These are phyloP conservation scores for Hymenoscyphus albidus DNA, from an alignment of 2,329 filamentous ascomycete species.

Conservation along the genomic window DNA sequence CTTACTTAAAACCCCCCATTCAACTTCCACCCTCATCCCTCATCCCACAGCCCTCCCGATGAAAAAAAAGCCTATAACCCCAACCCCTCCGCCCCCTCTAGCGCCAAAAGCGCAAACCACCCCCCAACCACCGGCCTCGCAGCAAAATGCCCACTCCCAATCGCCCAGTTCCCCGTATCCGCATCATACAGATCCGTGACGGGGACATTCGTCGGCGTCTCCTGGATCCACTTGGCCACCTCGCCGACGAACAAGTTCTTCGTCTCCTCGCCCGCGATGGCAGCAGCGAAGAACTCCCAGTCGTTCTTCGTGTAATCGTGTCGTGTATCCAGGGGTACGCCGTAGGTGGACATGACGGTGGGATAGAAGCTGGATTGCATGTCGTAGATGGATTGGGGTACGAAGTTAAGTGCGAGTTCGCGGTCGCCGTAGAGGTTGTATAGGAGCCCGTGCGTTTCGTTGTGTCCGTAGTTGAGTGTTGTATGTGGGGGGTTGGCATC, in stretches of 20 bases:
- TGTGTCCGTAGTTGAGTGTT: conserved; percentile 73
- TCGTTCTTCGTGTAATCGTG: conserved; percentile 82
- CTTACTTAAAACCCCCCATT: too few relatives aligned
- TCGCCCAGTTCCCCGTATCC: conserved; percentile 47
- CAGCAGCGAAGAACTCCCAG: conserved; percentile 84
- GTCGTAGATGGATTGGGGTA: conserved; percentile 70
- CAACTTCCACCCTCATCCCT: not conserved
- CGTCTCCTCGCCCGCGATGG: conserved; percentile 60
- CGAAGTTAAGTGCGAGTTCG: conserved; percentile 71
- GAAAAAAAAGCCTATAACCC: not conserved
- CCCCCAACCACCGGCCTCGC: conserved; percentile 75
- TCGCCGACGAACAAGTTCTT: conserved; percentile 62
- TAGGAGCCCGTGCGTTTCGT: conserved; percentile 50
- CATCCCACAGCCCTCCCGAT: too few relatives aligned
- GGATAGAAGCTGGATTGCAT: conserved; percentile 76
- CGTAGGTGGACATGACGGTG: conserved; percentile 67
- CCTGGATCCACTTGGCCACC: conserved; percentile 70
- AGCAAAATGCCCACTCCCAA: conserved; percentile 51
- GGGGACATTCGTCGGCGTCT: conserved; percentile 65
- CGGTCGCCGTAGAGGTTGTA: conserved; percentile 83
- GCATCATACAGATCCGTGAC: conserved; percentile 78
- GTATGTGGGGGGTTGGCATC: conserved; percentile 61
- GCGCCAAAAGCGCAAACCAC: conserved; percentile 70
- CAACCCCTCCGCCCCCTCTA: conserved; percentile 1
- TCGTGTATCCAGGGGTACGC: conserved; percentile 76